These are phyloP conservation scores for Eimeria necatrix DNA, from an alignment of 169 alveolate genomes.

Conservation along the genomic window DNA sequence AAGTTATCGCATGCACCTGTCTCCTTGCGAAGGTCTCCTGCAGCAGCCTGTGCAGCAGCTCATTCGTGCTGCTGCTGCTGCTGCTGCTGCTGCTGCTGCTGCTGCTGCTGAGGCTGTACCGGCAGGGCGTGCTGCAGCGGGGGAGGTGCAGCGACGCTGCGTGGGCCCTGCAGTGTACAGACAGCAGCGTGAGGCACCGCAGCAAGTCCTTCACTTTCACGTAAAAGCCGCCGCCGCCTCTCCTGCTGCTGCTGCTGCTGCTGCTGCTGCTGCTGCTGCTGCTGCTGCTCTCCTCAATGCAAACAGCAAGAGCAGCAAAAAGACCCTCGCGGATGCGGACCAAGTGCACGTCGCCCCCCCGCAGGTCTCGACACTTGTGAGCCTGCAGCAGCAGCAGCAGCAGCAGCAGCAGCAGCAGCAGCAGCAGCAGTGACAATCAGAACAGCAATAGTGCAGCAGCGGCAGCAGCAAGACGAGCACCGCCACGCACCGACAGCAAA, in stretches of 20 bases:
- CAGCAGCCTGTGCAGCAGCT: not conserved
- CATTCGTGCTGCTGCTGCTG: constrained; percentile 37
- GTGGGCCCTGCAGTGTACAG: constrained; percentile 5
- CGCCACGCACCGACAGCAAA: not conserved
- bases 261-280: not conserved
- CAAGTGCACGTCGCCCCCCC: constrained; percentile 36
- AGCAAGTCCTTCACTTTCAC: not conserved
- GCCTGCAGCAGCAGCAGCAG: constrained; percentile 46
- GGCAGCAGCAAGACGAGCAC: not conserved
- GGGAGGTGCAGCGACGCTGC: constrained; percentile 37
- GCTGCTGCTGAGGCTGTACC: not conserved
- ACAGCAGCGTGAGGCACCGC: constrained; percentile 9
- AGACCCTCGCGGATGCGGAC: not conserved
- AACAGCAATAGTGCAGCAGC: not conserved
- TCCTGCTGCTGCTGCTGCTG: not conserved
- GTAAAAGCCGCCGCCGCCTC: constrained; percentile 19
- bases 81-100: constrained; percentile 14
- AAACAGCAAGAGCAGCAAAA: constrained; percentile 17
- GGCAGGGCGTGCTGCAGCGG: constrained; percentile 57
- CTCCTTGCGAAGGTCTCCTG: constrained; percentile 50
- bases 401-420: constrained; percentile 26
- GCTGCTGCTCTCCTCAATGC: not conserved
- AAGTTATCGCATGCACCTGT: not conserved
- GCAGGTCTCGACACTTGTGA: constrained; percentile 27
- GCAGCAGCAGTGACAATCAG: not conserved